Evolutionary conservation across 1,284 basidiomycete species (phyloP).

Genomic region (Ustilago esculenta): DNA sequence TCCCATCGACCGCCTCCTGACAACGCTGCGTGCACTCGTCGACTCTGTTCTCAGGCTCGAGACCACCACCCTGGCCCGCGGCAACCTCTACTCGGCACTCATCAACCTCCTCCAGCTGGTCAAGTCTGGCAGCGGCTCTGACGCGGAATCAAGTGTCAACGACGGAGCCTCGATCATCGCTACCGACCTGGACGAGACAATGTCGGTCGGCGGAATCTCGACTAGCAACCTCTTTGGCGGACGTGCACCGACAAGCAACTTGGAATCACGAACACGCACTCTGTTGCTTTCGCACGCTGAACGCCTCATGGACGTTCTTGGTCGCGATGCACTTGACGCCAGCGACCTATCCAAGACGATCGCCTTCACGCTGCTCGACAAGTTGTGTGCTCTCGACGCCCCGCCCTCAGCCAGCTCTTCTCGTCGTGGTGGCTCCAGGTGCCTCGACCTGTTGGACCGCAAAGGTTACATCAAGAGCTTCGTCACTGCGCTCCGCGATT

Average conservation of each 20-base stretch:
- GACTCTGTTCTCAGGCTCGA: constrained; percentile 81
- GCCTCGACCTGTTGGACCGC: constrained; percentile 76
- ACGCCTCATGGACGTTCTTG: constrained; percentile 79
- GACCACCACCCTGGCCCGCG: constrained; percentile 87
- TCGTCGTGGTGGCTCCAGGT: constrained; percentile 65
- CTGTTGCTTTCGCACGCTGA: constrained; percentile 73
- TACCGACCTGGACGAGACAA: constrained; percentile 45
- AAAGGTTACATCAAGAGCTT: constrained; percentile 86
- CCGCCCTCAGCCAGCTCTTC: constrained; percentile 37
- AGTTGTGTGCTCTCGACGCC: constrained; percentile 71
- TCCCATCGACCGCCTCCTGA: constrained; percentile 75
- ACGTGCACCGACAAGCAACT: constrained; percentile 56
- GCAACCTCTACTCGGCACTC: constrained; percentile 90
- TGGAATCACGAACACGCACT: constrained; percentile 74
- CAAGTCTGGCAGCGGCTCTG: constrained; percentile 19
- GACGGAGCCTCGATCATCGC: constrained; percentile 50
- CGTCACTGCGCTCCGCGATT: constrained; percentile 82
- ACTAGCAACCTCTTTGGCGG: constrained; percentile 33
- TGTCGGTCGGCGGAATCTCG: constrained; percentile 46
- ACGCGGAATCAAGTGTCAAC: constrained; percentile 44
- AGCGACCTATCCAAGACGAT: constrained; percentile 96
- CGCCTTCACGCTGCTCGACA: constrained; percentile 85
- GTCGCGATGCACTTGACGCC: constrained; percentile 91
- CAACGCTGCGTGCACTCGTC: constrained; percentile 79
- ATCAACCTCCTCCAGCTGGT: constrained; percentile 85